These are phyloP conservation scores for Cyberlindnera subsufficiens DNA, from an alignment of 805 yeast species.

Conservation along the genomic window DNA sequence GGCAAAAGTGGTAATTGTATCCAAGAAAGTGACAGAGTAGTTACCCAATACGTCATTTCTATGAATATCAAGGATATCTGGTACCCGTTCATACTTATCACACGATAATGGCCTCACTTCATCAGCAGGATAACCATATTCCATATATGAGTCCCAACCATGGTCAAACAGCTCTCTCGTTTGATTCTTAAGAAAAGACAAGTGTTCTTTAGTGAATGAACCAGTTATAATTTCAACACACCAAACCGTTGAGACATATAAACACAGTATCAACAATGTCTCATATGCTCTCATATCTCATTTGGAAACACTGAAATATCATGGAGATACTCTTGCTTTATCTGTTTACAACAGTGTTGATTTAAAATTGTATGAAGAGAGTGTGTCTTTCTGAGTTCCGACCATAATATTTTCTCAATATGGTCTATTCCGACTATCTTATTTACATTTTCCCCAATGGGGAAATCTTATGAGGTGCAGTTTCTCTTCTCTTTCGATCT, in stretches of 20 bases:
- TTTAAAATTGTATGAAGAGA: too few relatives aligned
- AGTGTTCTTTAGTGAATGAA: slow-evolving; percentile 23
- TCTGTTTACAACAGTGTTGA: too few relatives aligned
- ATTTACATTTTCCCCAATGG: slow-evolving; percentile 15
- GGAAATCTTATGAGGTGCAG: slow-evolving; percentile 4
- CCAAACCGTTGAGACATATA: too few relatives aligned
- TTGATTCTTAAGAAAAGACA: slow-evolving; percentile 31
- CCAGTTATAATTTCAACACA: slow-evolving; percentile 4
- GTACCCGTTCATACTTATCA: slow-evolving; percentile 59
- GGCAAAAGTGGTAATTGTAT: slow-evolving; percentile 73
- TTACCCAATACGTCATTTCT: slow-evolving; percentile 85
- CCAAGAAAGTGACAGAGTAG: slow-evolving; percentile 71
- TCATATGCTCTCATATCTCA: too few relatives aligned
- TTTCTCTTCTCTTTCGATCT: not conserved
- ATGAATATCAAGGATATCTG: slow-evolving; percentile 45
- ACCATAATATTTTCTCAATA: not conserved
- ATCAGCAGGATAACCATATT: slow-evolving; percentile 73
- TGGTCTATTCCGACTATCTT: slow-evolving; percentile 6
- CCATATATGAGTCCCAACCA: slow-evolving; percentile 68
- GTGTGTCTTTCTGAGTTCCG: not conserved
- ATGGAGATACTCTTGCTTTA: not conserved
- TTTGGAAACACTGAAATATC: too few relatives aligned
- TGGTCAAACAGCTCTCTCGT: slow-evolving; percentile 59
- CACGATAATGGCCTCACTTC: slow-evolving; percentile 76
- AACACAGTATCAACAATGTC: too few relatives aligned